Evolutionary conservation across 805 yeast genomes (phyloP).

Genomic region (Monosporozyma unispora): DNA sequence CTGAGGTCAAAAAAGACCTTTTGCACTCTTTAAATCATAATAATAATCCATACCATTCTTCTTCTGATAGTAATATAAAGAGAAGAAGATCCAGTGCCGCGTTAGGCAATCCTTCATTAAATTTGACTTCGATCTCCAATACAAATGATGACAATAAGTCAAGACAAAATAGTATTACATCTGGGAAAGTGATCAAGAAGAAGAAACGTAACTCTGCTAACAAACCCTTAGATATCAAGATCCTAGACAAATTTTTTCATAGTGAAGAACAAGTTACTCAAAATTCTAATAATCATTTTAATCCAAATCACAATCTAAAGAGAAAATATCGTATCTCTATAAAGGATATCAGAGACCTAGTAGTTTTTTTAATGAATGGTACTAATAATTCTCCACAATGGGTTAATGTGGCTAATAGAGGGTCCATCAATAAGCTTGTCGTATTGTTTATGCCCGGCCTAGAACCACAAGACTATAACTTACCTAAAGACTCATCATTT

Average conservation of each 20-base stretch:
- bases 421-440: slow-evolving; percentile 44
- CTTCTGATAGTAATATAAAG: neutral
- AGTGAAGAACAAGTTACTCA: neutral
- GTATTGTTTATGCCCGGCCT: slow-evolving; percentile 61
- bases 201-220: slow-evolving; percentile 23
- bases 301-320: neutral
- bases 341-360: slow-evolving; percentile 39
- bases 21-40: slow-evolving; percentile 6
- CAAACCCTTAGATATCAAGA: slow-evolving; percentile 29
- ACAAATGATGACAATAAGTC: neutral
- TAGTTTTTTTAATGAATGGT: slow-evolving; percentile 36
- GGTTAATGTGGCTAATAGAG: slow-evolving; percentile 41
- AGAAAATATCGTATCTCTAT: slow-evolving; percentile 25
- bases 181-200: slow-evolving; percentile 17
- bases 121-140: neutral
- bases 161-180: slow-evolving; percentile 7
- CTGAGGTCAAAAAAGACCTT: slow-evolving; percentile 8
- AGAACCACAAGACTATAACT: slow-evolving; percentile 34
- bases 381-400: slow-evolving; percentile 39
- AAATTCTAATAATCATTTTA: neutral
- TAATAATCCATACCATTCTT: slow-evolving; percentile 5
- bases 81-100: slow-evolving; percentile 27
- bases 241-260: slow-evolving; percentile 20
- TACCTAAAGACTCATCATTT: slow-evolving; percentile 13
- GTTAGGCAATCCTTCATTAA: neutral